Base-by-base conservation (phyloP, 2,329 filamentous ascomycete species). In the Dissoconium aciculare region DNA sequence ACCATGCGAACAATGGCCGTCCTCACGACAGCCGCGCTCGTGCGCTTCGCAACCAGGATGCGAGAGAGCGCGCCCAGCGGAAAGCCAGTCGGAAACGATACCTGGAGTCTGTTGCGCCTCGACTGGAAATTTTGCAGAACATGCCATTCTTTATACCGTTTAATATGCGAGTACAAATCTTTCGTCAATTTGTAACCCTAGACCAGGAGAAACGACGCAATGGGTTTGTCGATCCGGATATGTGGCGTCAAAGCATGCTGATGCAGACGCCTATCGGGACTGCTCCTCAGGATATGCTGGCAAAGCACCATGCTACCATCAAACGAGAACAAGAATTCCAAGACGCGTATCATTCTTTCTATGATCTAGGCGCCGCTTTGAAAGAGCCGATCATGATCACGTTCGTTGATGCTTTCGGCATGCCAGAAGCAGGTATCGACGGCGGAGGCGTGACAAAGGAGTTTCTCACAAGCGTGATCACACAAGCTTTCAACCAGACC, bases 91-190 rank as follows among this genome's bases (percentile, higher is more conserved):
- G 76, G 21, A 74, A 76, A 42, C 74, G 80, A 41, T 70, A 80
- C 37, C 59, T 91, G 14, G 80, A 85, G 28, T 69, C 78, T 10
- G 73, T 93, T 37, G 82, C 79, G 1, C 87, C 89, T 1, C 77
- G 87, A 43, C 63, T 94, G 6, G 85, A 94, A 49, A 80, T 98
- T 4, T 58, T 98, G 30, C 78, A 89, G 43, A 91, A 95, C 47
- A 91, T 98, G 75, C 89, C 89, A 0, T 98, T 95, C 52, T 80
- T 87, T 42, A 89, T 98, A 26, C 89, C 87, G 0, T 98, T 98
- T 45, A 73, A 81, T 21, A 89, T 81, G 0, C 67, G 89, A 27
- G 89, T 98, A 4, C 74, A 84, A 50, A 87, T 95, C 14, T 95
- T 98, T 54, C 73, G 85, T 16, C 74, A 93, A 48, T 95, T 95